phyloP scores from a whole-genome alignment of 2,329 filamentous ascomycete species.

The Phaeophleospora eucalypticola region DNA sequence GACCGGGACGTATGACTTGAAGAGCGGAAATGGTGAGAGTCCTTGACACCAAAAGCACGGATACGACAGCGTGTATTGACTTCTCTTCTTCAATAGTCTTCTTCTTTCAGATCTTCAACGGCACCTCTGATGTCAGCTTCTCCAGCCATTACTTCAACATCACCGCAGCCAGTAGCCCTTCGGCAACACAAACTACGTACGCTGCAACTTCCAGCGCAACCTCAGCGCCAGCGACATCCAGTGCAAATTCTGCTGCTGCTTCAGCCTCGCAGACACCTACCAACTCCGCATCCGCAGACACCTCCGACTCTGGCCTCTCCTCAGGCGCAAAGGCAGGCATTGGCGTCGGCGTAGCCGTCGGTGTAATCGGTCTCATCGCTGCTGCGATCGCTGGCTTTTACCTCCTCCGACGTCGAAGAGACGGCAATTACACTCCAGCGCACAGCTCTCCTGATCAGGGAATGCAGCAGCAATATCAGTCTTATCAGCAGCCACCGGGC shows the following conservation, averaged over 20 bases:
- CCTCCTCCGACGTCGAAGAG: neutral
- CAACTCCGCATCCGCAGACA: neutral
- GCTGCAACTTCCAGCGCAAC: too few species aligned
- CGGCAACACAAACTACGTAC: too few species aligned
- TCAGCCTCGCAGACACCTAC: neutral
- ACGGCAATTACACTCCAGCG: neutral
- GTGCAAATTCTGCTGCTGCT: neutral
- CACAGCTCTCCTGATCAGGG: neutral
- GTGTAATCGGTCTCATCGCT: neutral
- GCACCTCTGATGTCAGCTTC: constrained; percentile 1
- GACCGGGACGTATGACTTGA: constrained; percentile 1
- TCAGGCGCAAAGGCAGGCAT: neutral
- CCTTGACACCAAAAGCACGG: neutral
- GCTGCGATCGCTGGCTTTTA: neutral
- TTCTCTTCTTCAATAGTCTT: constrained; percentile 1
- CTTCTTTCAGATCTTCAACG: constrained; percentile 3
- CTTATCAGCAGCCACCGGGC: neutral
- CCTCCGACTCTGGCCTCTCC: neutral
- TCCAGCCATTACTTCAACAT: constrained; percentile 5
- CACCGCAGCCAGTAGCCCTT: neutral
- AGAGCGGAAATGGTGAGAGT: neutral
- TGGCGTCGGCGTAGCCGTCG: neutral
- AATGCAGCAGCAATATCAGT: neutral
- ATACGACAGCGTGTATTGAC: neutral
- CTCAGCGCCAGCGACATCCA: neutral